Evolutionary conservation across 495 filamentous ascomycete genomes (phyloP), one percentile per base, ranked within the genome.

Genomic region (Lindgomyces ingoldianus): DNA sequence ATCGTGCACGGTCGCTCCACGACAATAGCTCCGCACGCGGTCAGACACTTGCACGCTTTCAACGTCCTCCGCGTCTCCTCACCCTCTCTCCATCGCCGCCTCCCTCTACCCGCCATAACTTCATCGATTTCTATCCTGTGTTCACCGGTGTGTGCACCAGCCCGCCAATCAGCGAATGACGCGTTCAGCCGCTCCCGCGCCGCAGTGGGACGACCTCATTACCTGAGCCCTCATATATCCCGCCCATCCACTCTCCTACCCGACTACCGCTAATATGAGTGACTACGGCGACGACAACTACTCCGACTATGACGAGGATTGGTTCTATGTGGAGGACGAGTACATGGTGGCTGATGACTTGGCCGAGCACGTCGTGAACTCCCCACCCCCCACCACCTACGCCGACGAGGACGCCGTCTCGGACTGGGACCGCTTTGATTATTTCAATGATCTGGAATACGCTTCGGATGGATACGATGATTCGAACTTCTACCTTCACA

Each of bases 391-490:
- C 4, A 60, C 63, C 2, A 18, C 29, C 4, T 56, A 65, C 47
- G 54, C 53, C 1, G 63, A 67, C 27, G 68, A 70, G 18, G 62
- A 71, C 46, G 52, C n/a, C 12, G 3, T 51, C 18, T 46, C 57
- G 6, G 64, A 73, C 36, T 70, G 57, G 47, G 70, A 73, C 48
- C 56, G 50, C 24, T 74, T 70, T 49, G 73, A 67, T 3, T 68
- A 74, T 47, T 77, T 62, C 61, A 68, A 70, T 26, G 76, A 78
- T 45, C 41, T 75, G 21, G 74, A 78, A 47, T 76, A 76, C 44
- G 69, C 42, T 9, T 71, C 69, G 16, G 74, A 78, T 52, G 64
- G 65, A 10, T 74, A 76, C 49, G 71, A 73, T 56, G 74, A 78
- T 51, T 66, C 62, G 12, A 55, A 50, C 2, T 64, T 57, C 45